phyloP scores from a whole-genome alignment of 148 eudicot species.

The Nyssa sinensis region DNA sequence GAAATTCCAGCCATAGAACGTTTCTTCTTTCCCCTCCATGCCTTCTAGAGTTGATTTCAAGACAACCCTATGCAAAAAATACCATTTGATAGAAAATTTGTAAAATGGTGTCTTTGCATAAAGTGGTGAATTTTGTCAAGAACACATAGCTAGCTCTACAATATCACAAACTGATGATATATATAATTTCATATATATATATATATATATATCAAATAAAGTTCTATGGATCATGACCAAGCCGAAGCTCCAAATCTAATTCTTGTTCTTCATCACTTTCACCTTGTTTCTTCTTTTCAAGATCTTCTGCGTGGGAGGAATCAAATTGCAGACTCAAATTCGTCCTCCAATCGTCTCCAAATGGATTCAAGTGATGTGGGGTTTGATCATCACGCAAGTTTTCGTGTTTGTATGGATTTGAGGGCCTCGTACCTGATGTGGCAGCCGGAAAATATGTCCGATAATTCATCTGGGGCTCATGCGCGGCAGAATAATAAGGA shows the following conservation, averaged over 20 bases:
- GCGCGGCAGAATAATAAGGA: conserved; percentile 5
- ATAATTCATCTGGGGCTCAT: conserved; percentile 15
- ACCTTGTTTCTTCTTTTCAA: conserved; percentile 3
- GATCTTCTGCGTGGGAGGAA: conserved; percentile 17
- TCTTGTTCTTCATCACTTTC: conserved; percentile 32
- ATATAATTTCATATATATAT: no score
- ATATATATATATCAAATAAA: background rate
- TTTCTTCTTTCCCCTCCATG: background rate
- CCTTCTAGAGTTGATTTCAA: background rate
- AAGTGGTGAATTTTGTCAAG: background rate
- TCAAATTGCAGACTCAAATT: conserved; percentile 25
- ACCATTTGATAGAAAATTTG: background rate
- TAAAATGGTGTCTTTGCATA: conserved; percentile 13
- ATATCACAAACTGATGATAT: background rate
- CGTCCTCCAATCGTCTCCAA: conserved; percentile 20
- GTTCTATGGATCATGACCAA: conserved; percentile 51
- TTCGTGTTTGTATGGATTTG: background rate
- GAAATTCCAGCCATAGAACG: background rate
- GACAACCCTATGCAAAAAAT: conserved; percentile 8
- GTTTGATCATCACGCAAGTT: background rate
- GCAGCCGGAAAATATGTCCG: conserved; percentile 13
- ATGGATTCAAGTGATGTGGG: background rate
- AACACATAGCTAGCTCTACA: conserved; percentile 14
- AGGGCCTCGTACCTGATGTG: conserved; percentile 10
- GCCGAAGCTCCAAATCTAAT: conserved; percentile 69